A percentile compares a stretch with the other conserved stretches of the same genome.
Evolutionary conservation across 495 filamentous ascomycete species (phyloP).

Genomic region (Pseudomonodictys pantanalensis): DNA sequence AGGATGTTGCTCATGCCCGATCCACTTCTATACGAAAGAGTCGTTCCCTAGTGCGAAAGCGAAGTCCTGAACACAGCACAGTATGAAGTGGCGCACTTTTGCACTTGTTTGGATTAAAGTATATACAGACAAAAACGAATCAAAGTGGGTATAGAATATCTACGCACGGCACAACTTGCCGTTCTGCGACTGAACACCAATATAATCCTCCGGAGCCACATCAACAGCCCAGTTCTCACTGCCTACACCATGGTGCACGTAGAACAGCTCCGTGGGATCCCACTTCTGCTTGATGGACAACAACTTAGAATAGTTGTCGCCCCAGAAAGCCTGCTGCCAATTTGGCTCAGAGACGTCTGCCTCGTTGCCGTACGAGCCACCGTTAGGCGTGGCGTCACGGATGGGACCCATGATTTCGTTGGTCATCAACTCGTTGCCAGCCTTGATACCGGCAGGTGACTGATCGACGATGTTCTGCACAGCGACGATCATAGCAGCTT

Average conservation of each 20-base stretch:
- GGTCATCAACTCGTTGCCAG: constrained; percentile 2
- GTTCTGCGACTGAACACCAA: constrained; percentile 21
- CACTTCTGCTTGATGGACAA: constrained; percentile 16
- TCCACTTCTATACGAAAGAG: too few species aligned
- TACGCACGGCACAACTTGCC: constrained; percentile 24
- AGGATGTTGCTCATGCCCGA: too few species aligned
- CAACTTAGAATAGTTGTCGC: constrained; percentile 12
- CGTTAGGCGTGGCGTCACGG: constrained; percentile 9
- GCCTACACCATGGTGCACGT: constrained; percentile 18
- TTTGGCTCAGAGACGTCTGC: constrained; percentile 17
- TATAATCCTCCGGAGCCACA: constrained; percentile 11
- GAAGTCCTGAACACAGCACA: too few species aligned
- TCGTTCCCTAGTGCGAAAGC: too few species aligned
- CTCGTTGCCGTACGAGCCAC: constrained; percentile 30
- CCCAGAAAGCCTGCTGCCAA: constrained; percentile 25
- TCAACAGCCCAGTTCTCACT: constrained; percentile 19
- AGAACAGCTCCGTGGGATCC: constrained; percentile 24
- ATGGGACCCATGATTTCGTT: constrained; percentile 10
- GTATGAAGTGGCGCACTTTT: too few species aligned
- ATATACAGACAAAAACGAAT: too few species aligned
- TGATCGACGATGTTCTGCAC: constrained; percentile 1
- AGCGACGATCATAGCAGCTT: constrained; percentile 10
- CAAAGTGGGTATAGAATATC: too few species aligned
- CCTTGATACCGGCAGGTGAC: neutral
- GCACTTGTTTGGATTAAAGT: too few species aligned